Evolutionary conservation across 257 asterid genomes (phyloP).

Genomic region (Solanum corneliomulleri): DNA sequence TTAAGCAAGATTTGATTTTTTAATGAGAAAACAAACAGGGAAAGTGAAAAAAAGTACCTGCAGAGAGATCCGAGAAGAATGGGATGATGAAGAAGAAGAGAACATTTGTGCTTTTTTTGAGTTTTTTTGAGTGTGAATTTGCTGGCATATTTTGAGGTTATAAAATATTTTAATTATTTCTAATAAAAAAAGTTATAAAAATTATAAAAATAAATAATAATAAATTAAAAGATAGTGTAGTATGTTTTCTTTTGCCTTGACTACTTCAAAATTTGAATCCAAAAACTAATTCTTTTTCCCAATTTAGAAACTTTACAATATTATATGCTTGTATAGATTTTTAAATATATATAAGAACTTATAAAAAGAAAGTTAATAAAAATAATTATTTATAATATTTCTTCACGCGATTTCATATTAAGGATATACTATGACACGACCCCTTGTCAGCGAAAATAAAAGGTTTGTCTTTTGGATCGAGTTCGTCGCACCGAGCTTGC

Average conservation of each 20-base stretch:
- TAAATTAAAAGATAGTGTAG: neutral
- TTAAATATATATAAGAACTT: neutral
- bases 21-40: neutral
- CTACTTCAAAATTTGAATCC: neutral
- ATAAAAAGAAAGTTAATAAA: neutral
- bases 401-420: neutral
- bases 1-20: neutral
- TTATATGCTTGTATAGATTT: neutral
- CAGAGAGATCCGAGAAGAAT: conserved; percentile 6
- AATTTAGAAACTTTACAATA: neutral
- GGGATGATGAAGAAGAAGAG: neutral
- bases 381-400: neutral
- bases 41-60: neutral
- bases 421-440: neutral
- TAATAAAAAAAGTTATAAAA: neutral
- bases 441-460: too few species aligned
- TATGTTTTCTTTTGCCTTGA: neutral
- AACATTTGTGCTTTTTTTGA: neutral
- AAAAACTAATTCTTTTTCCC: neutral
- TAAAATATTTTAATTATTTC: neutral
- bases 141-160: neutral
- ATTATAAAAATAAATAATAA: neutral
- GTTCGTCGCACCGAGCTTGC: too few species aligned
- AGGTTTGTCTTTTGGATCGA: too few species aligned
- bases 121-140: neutral